These are phyloP conservation scores for Lavandula angustifolia DNA, from an alignment of 257 asterid genomes.

Conservation along the genomic window DNA sequence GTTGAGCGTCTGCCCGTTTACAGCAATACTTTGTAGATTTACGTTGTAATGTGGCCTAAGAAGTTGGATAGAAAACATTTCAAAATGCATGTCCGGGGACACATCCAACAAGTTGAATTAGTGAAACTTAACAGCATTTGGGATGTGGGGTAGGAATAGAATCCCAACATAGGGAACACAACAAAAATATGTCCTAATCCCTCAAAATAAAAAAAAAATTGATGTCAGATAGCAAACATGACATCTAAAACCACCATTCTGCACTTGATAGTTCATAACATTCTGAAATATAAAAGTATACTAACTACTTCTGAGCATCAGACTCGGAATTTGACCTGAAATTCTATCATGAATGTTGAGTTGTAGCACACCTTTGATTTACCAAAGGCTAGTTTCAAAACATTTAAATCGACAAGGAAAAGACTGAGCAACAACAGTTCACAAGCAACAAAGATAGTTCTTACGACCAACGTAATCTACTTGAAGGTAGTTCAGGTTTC, in stretches of 20 bases:
- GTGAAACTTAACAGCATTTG: neutral
- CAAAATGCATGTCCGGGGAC: conserved; percentile 7
- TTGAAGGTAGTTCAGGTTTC: conserved; percentile 1
- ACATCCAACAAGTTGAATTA: neutral
- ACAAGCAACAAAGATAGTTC: neutral
- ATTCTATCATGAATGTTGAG: neutral
- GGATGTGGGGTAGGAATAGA: neutral
- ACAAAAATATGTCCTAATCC: neutral
- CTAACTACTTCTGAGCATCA: no score
- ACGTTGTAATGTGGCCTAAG: conserved; percentile 94
- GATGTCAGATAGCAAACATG: conserved; percentile 6
- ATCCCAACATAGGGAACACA: neutral
- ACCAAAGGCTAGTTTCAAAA: neutral
- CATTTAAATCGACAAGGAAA: conserved; percentile 1
- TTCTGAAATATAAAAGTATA: neutral
- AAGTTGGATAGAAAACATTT: conserved; percentile 26
- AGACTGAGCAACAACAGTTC: conserved; percentile 4
- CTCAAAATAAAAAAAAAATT: neutral
- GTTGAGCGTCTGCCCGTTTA: conserved; percentile 70
- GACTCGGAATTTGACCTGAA: neutral
- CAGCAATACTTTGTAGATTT: conserved; percentile 78
- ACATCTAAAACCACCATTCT: neutral
- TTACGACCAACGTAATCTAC: conserved; percentile 5
- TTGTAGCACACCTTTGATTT: neutral
- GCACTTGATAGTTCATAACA: neutral